Evolutionary conservation across 2,329 filamentous ascomycete genomes (phyloP), one percentile per base, ranked within the genome.

Genomic region (Meredithiella fracta): DNA sequence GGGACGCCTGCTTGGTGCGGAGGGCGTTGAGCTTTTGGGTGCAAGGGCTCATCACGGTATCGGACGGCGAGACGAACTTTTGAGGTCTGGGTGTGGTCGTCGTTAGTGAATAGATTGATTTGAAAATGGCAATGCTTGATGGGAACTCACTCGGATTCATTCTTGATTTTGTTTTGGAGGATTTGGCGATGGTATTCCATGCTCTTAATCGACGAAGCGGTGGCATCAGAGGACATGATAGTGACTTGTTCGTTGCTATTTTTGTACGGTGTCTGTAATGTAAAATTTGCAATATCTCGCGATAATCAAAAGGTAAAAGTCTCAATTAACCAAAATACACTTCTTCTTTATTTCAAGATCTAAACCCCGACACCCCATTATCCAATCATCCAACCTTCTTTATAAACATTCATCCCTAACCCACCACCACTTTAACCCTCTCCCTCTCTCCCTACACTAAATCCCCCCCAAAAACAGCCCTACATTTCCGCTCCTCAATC

Each of bases 21-120:
- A 90, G 80, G 42, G 84, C 83, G 60, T 77, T 84, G 63, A 92
- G 78, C 76, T 92, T 92, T 68, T 85, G 83, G 17, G 83, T 85
- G 69, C 86, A 89, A 37, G 87, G 87, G 63, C 84, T 89, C 82
- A 89, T 86, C 73, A 94, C 90, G 69, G 80, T 82, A 69, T 94
- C 87, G n/a, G 85, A 90, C 2, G 87, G 87, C 17, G 85, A 90
- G 67, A 90, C 74, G 70, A 90, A 91, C 62, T 76, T 72, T 63
- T 74, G 71, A 49, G 68, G 64, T 53, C 71, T 70, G 62, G 54
- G 47, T 49, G 23, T 56, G 60, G 55, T 34, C 11, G 57, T 58
- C 58, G 60, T 51, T 40, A 31, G 37, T 58, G 59, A 59, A 61
- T 52, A 51, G 54, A 23, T 51, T 31, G 17, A 23, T 23, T 54